Evolutionary conservation across 352 stramenopile species (phyloP).

Genomic region (Phytophthora fragariaefolia): DNA sequence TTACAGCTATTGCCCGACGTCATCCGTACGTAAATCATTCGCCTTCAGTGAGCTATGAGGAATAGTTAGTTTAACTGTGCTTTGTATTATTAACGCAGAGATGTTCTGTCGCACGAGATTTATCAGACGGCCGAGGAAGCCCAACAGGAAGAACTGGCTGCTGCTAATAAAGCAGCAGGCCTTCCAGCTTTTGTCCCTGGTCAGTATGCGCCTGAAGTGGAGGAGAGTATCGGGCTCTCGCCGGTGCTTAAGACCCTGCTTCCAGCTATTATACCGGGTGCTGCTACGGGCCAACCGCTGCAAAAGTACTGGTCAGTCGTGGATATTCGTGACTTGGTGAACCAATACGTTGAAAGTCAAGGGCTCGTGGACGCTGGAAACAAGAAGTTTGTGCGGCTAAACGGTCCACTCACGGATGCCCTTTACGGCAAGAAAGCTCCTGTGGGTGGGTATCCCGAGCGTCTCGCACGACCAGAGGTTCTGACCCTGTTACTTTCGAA

Average conservation of each 20-base stretch:
- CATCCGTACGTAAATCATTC: slow-evolving; percentile 68
- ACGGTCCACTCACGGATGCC: slow-evolving; percentile 71
- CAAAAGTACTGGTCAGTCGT: slow-evolving; percentile 62
- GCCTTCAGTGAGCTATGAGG: background rate
- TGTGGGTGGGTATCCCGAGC: slow-evolving; percentile 61
- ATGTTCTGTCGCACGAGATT: slow-evolving; percentile 58
- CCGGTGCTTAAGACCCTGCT: slow-evolving; percentile 67
- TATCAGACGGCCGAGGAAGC: slow-evolving; percentile 68
- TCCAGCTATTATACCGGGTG: slow-evolving; percentile 28
- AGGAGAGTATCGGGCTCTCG: slow-evolving; percentile 69
- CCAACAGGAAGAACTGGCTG: slow-evolving; percentile 51
- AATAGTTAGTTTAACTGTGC: background rate
- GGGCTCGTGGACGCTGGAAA: slow-evolving; percentile 62
- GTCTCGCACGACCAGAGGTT: slow-evolving; percentile 63
- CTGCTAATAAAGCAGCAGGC: slow-evolving; percentile 46
- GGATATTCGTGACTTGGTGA: slow-evolving; percentile 68
- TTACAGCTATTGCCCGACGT: slow-evolving; percentile 64
- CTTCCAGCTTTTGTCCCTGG: slow-evolving; percentile 57
- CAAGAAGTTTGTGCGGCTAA: slow-evolving; percentile 74
- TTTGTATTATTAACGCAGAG: slow-evolving; percentile 34
- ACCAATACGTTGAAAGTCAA: slow-evolving; percentile 64
- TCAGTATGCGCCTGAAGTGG: slow-evolving; percentile 67
- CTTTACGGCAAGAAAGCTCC: slow-evolving; percentile 77
- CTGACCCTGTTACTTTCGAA: slow-evolving; percentile 61
- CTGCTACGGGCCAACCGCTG: slow-evolving; percentile 27